phyloP scores from a whole-genome alignment of 2,329 filamentous ascomycete species.

The Cladosporium sp. region DNA sequence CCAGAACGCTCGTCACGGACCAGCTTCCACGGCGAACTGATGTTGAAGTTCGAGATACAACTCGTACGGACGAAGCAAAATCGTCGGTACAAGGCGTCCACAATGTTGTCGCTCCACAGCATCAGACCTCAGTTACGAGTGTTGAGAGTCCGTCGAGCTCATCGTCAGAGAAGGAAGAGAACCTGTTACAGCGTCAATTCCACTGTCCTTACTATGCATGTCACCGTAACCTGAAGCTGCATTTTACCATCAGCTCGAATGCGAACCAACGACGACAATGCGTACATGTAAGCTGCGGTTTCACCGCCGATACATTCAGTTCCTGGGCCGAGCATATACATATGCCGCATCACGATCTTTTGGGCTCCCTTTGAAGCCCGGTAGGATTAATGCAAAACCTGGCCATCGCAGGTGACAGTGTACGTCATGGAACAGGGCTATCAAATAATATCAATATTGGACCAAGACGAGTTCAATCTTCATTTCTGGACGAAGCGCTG shows the following conservation, averaged over 20 bases:
- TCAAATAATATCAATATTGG: too few relatives aligned
- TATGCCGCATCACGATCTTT: constrained; percentile 4
- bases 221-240: not conserved
- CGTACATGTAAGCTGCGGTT: constrained; percentile 3
- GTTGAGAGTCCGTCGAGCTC: not conserved
- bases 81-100: not conserved
- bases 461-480: not conserved
- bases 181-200: not conserved
- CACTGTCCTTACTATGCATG: constrained; percentile 14
- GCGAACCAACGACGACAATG: not conserved
- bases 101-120: not conserved
- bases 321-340: not conserved
- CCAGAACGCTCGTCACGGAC: not conserved
- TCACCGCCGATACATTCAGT: not conserved
- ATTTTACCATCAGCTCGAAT: not conserved
- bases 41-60: not conserved
- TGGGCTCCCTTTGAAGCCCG: not conserved
- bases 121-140: not conserved
- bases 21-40: not conserved
- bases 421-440: too few relatives aligned
- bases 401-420: not conserved
- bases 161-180: not conserved
- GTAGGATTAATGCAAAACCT: too few relatives aligned
- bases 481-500: not conserved
- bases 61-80: not conserved